A percentile compares a stretch with the other conserved stretches of the same genome.
These are phyloP conservation scores for Linnemannia hyalina DNA, from an alignment of 192 early-diverging fungal species.

Conservation along the genomic window DNA sequence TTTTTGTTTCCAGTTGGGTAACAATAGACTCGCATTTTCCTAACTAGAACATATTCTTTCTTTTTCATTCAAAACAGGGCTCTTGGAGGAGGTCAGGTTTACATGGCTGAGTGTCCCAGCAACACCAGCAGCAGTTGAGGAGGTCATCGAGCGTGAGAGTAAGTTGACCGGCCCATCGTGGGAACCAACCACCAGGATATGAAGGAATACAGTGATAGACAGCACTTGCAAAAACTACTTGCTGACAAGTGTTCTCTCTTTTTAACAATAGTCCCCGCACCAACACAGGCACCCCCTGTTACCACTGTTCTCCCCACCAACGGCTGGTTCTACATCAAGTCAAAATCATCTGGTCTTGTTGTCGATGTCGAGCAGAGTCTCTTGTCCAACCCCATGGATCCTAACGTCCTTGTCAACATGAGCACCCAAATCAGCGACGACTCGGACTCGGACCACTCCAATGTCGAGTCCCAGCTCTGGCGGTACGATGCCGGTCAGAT, in stretches of 20 bases:
- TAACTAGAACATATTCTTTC: neutral
- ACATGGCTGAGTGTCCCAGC: constrained; percentile 25
- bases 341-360: constrained; percentile 38
- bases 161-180: neutral
- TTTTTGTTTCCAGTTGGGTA: neutral
- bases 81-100: constrained; percentile 44
- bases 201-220: too few relatives aligned
- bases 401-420: constrained; percentile 46
- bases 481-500: constrained; percentile 45
- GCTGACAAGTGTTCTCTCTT: too few relatives aligned
- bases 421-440: constrained; percentile 17
- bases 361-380: constrained; percentile 41
- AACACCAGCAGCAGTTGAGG: constrained; percentile 17
- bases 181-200: neutral
- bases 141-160: constrained; percentile 27
- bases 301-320: constrained; percentile 27
- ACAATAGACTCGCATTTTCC: constrained; percentile 9
- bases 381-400: constrained; percentile 22
- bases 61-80: constrained; percentile 20
- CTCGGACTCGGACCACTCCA: constrained; percentile 18
- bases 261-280: neutral
- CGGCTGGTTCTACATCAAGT: constrained; percentile 56
- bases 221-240: too few relatives aligned
- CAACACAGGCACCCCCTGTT: neutral
- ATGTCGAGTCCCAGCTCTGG: constrained; percentile 54